Evolutionary conservation across 1,139 yeast genomes (phyloP), one percentile per base, ranked within the genome.

Genomic region (Eremothecium gossypii): DNA sequence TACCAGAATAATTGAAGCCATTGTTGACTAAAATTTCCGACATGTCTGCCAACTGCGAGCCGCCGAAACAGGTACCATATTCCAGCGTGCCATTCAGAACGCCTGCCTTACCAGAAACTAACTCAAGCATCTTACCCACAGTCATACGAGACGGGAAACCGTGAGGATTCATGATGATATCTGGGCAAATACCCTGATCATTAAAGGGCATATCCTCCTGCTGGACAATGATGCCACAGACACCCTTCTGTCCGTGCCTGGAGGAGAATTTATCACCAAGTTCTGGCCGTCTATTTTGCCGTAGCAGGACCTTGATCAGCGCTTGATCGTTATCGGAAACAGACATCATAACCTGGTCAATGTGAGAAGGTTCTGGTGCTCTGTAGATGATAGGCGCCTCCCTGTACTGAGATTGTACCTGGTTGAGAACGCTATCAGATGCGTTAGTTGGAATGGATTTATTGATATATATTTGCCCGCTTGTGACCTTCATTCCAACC

Each of bases 81-180:
- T 93, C 95, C 48, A 93, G 68, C 2, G 84, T 64, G 6, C 99
- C 99, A 53, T 85, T 84, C 51, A 91, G 67, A 31, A 91, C 97
- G 60, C 98, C 98, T 0, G 98, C 98, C 61, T 91, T 91, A 54
- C 98, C 98, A 28, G 96, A 83, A 26, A 91, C 83, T 50, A 91
- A 73, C 63, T 91, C 99, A 54, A 93, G 81, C 97, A 91, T 91
- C 64, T 91, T 91, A 47, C 98, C 99, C 23, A 91, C 98, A 38
- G 99, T 91, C 99, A 91, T 91, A 73, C 98, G 94, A 32, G 97
- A 89, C 50, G 98, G 98, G 79, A 91, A 91, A 68, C 96, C 98
- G 61, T 91, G 98, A 1, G 98, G 98, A 60, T 91, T 91, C 95
- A 91, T 91, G 58, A 91, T 91, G 52, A 91, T 87, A 66, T 91